phyloP scores from a whole-genome alignment of 225 moss, liverwort and hornwort genomes.

The Anthoceros angustus region DNA sequence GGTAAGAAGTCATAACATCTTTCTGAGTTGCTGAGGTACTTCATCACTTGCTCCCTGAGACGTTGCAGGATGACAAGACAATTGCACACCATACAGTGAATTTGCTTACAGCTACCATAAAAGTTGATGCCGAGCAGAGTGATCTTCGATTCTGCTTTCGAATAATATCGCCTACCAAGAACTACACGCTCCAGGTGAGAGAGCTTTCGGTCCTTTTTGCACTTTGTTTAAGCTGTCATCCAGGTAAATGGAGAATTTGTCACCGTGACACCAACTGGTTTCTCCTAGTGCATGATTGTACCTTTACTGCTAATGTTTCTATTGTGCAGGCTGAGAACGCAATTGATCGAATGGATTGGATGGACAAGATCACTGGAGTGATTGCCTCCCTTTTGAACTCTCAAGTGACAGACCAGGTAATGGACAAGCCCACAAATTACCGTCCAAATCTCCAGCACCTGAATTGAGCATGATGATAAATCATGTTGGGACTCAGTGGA shows the following conservation, averaged over 20 bases:
- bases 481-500: no score
- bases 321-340: conserved; percentile 76
- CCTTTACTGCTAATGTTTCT: no score
- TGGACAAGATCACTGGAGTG: conserved; percentile 92
- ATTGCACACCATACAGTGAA: conserved; percentile 92
- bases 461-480: no score
- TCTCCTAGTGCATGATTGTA: no score
- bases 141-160: conserved; percentile 96
- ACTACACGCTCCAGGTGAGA: conserved; percentile 54
- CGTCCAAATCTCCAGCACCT: no score
- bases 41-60: conserved; percentile 1
- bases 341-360: conserved; percentile 94
- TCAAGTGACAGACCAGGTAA: conserved; percentile 53
- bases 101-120: conserved; percentile 77
- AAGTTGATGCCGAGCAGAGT: conserved; percentile 87
- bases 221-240: no score
- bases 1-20: no score
- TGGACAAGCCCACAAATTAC: no score
- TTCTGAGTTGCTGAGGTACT: neutral
- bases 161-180: conserved; percentile 88
- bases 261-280: no score
- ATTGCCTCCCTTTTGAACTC: conserved; percentile 87
- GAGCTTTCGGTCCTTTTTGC: conserved; percentile 6
- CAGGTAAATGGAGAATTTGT: no score
- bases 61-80: conserved; percentile 64